Percentiles rank a stretch among this genome's conserved stretches.
Conservation (phyloP, 2,329 filamentous ascomycete species). For the Aspergillus flavus region DNA sequence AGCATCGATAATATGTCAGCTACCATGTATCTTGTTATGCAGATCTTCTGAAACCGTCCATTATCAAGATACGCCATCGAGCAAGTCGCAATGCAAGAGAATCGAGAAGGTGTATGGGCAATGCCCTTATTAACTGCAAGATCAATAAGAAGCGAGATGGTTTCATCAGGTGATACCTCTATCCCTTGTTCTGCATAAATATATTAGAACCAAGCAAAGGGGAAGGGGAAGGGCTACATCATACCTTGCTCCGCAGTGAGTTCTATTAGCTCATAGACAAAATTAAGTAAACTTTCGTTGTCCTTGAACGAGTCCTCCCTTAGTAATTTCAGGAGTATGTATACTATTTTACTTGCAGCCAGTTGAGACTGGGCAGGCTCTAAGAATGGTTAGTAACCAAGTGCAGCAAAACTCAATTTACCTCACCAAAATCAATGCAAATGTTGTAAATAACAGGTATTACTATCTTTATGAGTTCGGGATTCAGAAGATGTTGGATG, state of each 20-base stretch:
- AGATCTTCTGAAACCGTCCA: slow-evolving; percentile 41
- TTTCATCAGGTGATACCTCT: slow-evolving; percentile 37
- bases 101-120: slow-evolving; percentile 33
- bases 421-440: slow-evolving; percentile 47
- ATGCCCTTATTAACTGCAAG: slow-evolving; percentile 32
- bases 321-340: slow-evolving; percentile 41
- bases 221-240: background rate
- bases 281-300: slow-evolving; percentile 37
- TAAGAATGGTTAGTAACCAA: slow-evolving; percentile 27
- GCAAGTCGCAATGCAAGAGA: slow-evolving; percentile 34
- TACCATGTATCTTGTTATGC: slow-evolving; percentile 37
- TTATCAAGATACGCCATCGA: slow-evolving; percentile 40
- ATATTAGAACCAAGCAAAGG: slow-evolving; percentile 7
- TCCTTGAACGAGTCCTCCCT: slow-evolving; percentile 34
- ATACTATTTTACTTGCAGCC: slow-evolving; percentile 38
- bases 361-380: slow-evolving; percentile 44
- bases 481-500: slow-evolving; percentile 37
- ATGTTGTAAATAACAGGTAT: slow-evolving; percentile 51
- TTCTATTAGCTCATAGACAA: slow-evolving; percentile 45
- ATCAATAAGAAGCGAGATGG: slow-evolving; percentile 37
- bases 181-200: slow-evolving; percentile 35
- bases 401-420: background rate
- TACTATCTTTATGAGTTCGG: slow-evolving; percentile 40
- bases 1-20: slow-evolving; percentile 37
- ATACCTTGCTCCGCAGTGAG: slow-evolving; percentile 44